Conservation (phyloP, 306 rosid species). For the Acacia melanoxylon region DNA sequence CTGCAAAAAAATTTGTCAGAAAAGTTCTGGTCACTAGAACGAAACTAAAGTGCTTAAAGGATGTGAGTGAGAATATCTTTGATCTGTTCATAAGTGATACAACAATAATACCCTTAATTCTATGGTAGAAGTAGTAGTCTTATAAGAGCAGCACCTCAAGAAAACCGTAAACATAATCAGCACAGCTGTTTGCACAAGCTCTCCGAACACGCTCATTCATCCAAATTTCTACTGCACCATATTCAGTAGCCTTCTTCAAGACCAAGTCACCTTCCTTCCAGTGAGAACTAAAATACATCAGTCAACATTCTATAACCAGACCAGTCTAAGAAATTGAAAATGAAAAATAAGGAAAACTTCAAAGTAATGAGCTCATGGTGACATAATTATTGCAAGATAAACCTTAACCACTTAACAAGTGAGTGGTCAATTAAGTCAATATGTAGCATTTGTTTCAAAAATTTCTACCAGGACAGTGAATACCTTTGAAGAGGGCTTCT, state of each 20-base stretch:
- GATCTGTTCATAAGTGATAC: conserved; percentile 11
- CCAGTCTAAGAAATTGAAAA: background rate
- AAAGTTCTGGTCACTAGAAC: conserved; percentile 20
- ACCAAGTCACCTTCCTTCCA: conserved; percentile 91
- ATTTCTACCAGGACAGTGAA: conserved; percentile 1
- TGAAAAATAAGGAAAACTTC: background rate
- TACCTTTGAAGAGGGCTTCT: conserved; percentile 81
- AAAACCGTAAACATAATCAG: conserved; percentile 84
- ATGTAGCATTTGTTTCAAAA: background rate
- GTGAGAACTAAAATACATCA: conserved; percentile 43
- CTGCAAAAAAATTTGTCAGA: conserved; percentile 49
- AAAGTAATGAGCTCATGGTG: background rate
- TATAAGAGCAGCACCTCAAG: conserved; percentile 77
- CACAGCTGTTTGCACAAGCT: conserved; percentile 94
- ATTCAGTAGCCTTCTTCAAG: conserved; percentile 90
- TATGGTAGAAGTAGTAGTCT: conserved; percentile 34
- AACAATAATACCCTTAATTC: conserved; percentile 35
- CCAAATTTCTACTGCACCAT: conserved; percentile 98
- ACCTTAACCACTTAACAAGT: background rate
- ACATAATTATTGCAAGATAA: background rate
- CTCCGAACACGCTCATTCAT: conserved; percentile 97
- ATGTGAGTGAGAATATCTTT: conserved; percentile 18
- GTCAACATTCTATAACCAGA: conserved; percentile 27
- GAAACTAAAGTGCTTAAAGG: conserved; percentile 19
- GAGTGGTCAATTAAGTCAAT: conserved; percentile 4